Base-by-base conservation (phyloP, 306 rosid species). In the Prunus armeniaca region DNA sequence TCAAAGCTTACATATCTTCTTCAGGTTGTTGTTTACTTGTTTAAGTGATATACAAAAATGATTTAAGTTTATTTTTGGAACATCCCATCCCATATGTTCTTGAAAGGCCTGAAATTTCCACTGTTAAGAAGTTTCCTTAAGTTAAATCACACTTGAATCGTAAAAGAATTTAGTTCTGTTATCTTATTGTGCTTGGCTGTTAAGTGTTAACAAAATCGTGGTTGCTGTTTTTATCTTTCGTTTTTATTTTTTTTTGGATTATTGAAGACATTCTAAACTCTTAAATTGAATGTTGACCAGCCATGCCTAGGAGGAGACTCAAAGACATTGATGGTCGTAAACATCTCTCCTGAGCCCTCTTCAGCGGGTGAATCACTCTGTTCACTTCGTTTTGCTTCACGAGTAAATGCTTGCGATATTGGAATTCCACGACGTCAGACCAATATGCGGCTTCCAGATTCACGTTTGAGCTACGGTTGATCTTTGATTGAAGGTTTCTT, bases 221-320 rank as follows among this genome's bases (percentile, higher is more conserved):
- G 43, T 38, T 38, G 43, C 2, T 38, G 43, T 38, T 38, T 49
- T 54, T 1, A 5, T 18, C 20, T 67, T 73, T 63, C 22, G 27
- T 49, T 41, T 58, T 28, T n/a, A n/a, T n/a, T 51, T 74, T n/a
- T 12, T 28, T 64, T 74, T 67, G 54, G 51, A 57, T 63, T 22
- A 32, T 67, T 64, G 45, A 47, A 65, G 46, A 56, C 41, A 64
- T 60, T 79, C 85, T 84, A 76, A 81, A 65, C 41, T 74, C 52
- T 71, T 61, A 12, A 43, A 69, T 32, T 62, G 45, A 74, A 76
- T 65, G 45, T 79, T 83, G 74, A 81, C 71, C 96, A 96, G 99
- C 99, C 98, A 38, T 91, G 99, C 69, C 90, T 96, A 1, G 99
- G 99, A 66, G 97, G 97, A 17, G 99, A 96, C 77, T 92, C 98